Conservation (phyloP, 257 asterid species). For the Mitragyna speciosa region DNA sequence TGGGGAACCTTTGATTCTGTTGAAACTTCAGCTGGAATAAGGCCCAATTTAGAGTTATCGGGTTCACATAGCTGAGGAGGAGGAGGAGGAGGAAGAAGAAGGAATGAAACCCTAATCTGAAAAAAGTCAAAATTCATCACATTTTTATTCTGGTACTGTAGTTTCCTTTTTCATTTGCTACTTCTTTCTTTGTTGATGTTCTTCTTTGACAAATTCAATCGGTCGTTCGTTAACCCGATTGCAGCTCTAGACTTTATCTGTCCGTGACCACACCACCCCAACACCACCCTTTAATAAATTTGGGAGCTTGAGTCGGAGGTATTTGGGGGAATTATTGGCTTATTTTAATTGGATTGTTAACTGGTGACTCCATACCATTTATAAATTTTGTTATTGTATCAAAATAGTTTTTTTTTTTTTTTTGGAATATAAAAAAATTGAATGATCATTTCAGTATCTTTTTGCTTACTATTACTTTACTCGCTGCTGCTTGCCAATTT, state of each 20-base stretch:
- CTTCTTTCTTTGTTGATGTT: too few species aligned
- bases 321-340: too few species aligned
- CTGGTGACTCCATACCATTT: too few species aligned
- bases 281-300: too few species aligned
- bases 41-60: conserved; percentile 5
- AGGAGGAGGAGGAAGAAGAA: background rate
- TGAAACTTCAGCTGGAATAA: background rate
- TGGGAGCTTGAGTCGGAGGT: too few species aligned
- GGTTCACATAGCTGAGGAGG: background rate
- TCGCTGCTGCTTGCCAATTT: too few species aligned
- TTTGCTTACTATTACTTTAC: too few species aligned
- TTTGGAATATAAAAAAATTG: too few species aligned
- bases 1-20: conserved; percentile 10
- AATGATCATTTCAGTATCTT: too few species aligned
- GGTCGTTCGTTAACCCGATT: background rate
- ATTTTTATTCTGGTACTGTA: background rate
- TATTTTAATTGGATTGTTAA: too few species aligned
- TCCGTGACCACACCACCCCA: background rate
- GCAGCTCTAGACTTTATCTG: background rate
- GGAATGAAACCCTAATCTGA: conserved; percentile 13
- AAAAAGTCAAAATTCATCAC: background rate
- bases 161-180: background rate
- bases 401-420: too few species aligned
- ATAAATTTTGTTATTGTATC: too few species aligned
- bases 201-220: background rate